Base-by-base conservation (phyloP, 2,329 filamentous ascomycete species). In the Ramichloridium luteum region DNA sequence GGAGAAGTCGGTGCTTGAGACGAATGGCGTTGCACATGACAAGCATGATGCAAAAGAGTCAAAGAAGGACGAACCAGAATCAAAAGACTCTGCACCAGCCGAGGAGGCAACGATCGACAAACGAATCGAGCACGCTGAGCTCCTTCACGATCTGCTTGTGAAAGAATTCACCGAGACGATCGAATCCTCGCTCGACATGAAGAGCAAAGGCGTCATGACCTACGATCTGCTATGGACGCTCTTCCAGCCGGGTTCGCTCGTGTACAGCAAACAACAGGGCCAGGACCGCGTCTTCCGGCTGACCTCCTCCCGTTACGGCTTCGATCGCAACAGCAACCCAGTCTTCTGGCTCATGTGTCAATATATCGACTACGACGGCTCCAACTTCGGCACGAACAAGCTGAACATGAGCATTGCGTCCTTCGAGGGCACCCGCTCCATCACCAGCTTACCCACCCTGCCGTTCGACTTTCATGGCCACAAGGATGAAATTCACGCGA, bases 401-500 rank as follows among this genome's bases (percentile, higher is more conserved):
- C 39, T 47, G 15, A 46, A 42, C 25, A 39, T 58, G 13, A 36
- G 34, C 25, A 51, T 59, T 16, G 35, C 39, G 9, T 35, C 42
- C 4, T 60, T 55, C 45, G 29, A 43, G 13, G 65, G 67, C 9
- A 69, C 63, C 3, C 43, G 46, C 1, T 41, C 54, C 1, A 67
- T 67, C 35, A 35, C 46, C 6, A 49, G 54, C 1, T 53, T 70
- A 3, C 41, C 53, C 1, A 55, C 55, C 0, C 65, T 55, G 31
- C 66, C 67, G 1, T 38, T 69, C 2, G 49, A 58, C 2, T 65
- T 57, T 36, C 64, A 68, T 40, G 35, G 48, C 2, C 51, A 64
- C 3, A 46, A 56, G 17, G 49, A 57, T 1, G 47, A 50, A 2
- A 41, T 70, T 8, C 53, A 50, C 6, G 36, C 50, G 9, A 48